phyloP scores from a whole-genome alignment of 2,329 filamentous ascomycete genomes.

The Helicocarpus griseus region DNA sequence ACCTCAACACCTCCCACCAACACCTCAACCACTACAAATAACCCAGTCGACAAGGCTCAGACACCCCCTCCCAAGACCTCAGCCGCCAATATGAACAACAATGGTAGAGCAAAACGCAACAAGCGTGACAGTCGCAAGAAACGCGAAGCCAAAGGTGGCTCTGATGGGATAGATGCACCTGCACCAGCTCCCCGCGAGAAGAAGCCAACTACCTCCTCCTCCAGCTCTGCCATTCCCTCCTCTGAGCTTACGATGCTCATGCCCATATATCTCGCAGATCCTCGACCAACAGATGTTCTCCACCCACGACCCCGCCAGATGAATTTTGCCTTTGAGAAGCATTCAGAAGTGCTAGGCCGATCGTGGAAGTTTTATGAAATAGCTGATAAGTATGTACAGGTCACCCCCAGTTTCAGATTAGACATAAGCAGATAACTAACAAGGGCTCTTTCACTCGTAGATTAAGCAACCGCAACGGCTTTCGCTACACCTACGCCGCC shows the following conservation, averaged over 20 bases:
- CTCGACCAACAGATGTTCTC: slow-evolving; percentile 26
- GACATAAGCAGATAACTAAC: background rate
- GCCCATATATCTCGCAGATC: slow-evolving; percentile 31
- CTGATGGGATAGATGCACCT: slow-evolving; percentile 22
- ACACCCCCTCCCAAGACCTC: background rate
- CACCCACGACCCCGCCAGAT: slow-evolving; percentile 32
- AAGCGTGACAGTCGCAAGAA: slow-evolving; percentile 37
- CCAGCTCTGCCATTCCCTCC: slow-evolving; percentile 24
- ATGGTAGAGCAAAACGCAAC: slow-evolving; percentile 26
- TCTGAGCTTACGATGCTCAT: slow-evolving; percentile 31
- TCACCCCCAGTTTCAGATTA: background rate
- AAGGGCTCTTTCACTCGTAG: slow-evolving; percentile 11
- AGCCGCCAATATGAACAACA: slow-evolving; percentile 5
- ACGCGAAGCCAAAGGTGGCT: slow-evolving; percentile 30
- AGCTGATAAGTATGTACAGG: slow-evolving; percentile 26
- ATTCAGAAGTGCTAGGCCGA: slow-evolving; percentile 25
- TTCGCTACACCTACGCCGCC: slow-evolving; percentile 83
- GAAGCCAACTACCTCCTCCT: background rate
- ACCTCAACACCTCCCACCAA: slow-evolving; percentile 27
- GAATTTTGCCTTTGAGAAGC: slow-evolving; percentile 27
- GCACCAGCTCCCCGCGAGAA: slow-evolving; percentile 9
- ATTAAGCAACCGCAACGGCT: slow-evolving; percentile 59
- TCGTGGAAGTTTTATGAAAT: slow-evolving; percentile 35
- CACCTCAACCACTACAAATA: slow-evolving; percentile 23
- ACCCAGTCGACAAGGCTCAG: slow-evolving; percentile 9